Base-by-base conservation (phyloP, 768 basidiomycete species). In the Lentinula aciculospora region DNA sequence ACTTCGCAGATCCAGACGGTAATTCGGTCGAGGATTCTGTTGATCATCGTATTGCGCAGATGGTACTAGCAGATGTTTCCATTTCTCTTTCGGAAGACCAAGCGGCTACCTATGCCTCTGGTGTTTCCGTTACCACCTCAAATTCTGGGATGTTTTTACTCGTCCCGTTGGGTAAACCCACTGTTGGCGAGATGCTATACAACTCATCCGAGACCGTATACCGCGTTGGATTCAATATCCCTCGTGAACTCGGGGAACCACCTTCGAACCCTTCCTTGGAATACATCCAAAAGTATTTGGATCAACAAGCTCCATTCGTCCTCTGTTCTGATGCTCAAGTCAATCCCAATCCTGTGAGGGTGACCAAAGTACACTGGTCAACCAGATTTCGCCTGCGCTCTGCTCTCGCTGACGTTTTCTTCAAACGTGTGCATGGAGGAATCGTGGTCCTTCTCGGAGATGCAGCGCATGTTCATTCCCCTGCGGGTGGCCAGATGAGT, bases 1-100 rank as follows among this genome's bases (percentile, higher is more conserved):
- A 63, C n/a, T 79, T 75, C 59, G 53, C 62, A 1, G 74, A 80
- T 60, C 78, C 76, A 3, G 59, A 68, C 21, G 63, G 63, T 15
- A 55, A 59, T 1, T 27, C 56, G 8, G 56, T 62, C 23, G 67
- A 68, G 13, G 56, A 62, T 4, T 27, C 60, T 2, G 66, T 64
- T 3, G 28, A 59, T 3, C 66, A 66, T 42, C 64, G 55, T 9
- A 47, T 76, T 15, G 49, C 66, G 3, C 71, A 75, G 39, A 67
- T 77, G 63, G 60, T 74, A 31, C 59, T 78, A 45, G 78, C 74
- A 1, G 78, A 78, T 59, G 66, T 79, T 47, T 65, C 64, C 0
- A 65, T 77, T 49, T 36, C 57, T 19, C 39, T 47, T 32, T 44
- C 44, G 23, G 44, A 34, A 32, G 21, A 37, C 12, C 23, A 49